Conservation (phyloP, 495 filamentous ascomycete species). For the Penicillium silybi region DNA sequence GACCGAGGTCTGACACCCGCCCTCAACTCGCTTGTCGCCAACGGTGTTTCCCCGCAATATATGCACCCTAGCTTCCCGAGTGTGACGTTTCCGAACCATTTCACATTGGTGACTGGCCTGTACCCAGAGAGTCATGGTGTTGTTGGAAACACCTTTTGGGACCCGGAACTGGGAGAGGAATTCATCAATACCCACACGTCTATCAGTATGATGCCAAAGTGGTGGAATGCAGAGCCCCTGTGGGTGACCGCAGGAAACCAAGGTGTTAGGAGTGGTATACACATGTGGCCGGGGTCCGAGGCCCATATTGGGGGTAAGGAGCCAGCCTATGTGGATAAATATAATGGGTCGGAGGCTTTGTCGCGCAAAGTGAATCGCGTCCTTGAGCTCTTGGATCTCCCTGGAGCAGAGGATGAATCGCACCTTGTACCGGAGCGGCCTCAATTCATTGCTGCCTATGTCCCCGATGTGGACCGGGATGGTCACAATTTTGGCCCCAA, state of each 20-base stretch:
- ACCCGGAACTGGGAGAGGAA: slow-evolving; percentile 66
- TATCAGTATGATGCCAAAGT: slow-evolving; percentile 72
- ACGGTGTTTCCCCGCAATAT: slow-evolving; percentile 83
- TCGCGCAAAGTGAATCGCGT: slow-evolving; percentile 72
- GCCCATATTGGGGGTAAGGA: slow-evolving; percentile 63
- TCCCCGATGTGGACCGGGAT: slow-evolving; percentile 81
- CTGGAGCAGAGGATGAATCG: slow-evolving; percentile 55
- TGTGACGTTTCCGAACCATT: slow-evolving; percentile 98
- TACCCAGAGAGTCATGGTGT: slow-evolving; percentile 92
- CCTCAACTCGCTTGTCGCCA: slow-evolving; percentile 70
- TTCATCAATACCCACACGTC: slow-evolving; percentile 81
- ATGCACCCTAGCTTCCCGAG: slow-evolving; percentile 94
- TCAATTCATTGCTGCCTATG: slow-evolving; percentile 90
- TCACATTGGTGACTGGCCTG: slow-evolving; percentile 86
- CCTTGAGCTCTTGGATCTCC: slow-evolving; percentile 75
- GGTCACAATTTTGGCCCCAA: slow-evolving; percentile 91
- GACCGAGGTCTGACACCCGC: slow-evolving; percentile 76
- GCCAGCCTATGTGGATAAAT: slow-evolving; percentile 76
- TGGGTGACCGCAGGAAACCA: slow-evolving; percentile 88
- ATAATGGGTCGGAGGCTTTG: slow-evolving; percentile 71
- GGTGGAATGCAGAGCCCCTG: slow-evolving; percentile 92
- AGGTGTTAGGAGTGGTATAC: slow-evolving; percentile 72
- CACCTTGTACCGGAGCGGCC: slow-evolving; percentile 50
- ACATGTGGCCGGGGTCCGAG: slow-evolving; percentile 99
- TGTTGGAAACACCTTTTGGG: slow-evolving; percentile 93